Percentiles rank a stretch among this genome's conserved stretches.
Evolutionary conservation across 352 stramenopile genomes (phyloP).

Genomic region (Pilasporangium apinafurcum): DNA sequence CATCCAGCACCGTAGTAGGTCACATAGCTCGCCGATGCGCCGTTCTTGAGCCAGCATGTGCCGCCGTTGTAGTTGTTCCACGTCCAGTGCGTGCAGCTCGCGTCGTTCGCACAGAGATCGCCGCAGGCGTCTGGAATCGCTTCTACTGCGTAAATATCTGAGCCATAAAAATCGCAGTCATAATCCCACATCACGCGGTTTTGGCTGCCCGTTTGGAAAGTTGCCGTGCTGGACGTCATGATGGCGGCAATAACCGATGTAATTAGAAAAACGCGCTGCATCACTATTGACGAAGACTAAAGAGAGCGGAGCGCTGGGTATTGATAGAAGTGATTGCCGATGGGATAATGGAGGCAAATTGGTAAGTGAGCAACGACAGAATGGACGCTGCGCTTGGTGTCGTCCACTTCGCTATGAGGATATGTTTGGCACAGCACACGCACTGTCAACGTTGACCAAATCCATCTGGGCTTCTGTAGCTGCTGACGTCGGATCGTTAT

Average conservation of each 20-base stretch:
- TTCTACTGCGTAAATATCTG: slow-evolving; percentile 6
- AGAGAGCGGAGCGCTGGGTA: too few species aligned
- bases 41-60: slow-evolving; percentile 62
- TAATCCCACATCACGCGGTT: slow-evolving; percentile 14
- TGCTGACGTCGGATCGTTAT: too few species aligned
- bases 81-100: slow-evolving; percentile 16
- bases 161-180: slow-evolving; percentile 11
- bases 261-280: slow-evolving; percentile 3
- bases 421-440: too few species aligned
- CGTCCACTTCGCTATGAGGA: too few species aligned
- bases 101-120: slow-evolving; percentile 9
- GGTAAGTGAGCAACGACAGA: too few species aligned
- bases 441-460: too few species aligned
- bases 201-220: slow-evolving; percentile 5
- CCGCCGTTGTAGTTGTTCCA: slow-evolving; percentile 49
- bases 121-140: slow-evolving; percentile 8
- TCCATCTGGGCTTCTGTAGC: too few species aligned
- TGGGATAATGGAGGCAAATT: too few species aligned
- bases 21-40: not conserved
- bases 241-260: slow-evolving; percentile 2
- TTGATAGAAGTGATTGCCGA: too few species aligned
- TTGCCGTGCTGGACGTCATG: not conserved
- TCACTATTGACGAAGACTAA: too few species aligned
- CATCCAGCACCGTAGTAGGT: slow-evolving; percentile 15
- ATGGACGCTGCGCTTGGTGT: too few species aligned